Evolutionary conservation across 2,329 filamentous ascomycete species (phyloP).

Genomic region (Fusarium pseudograminearum): DNA sequence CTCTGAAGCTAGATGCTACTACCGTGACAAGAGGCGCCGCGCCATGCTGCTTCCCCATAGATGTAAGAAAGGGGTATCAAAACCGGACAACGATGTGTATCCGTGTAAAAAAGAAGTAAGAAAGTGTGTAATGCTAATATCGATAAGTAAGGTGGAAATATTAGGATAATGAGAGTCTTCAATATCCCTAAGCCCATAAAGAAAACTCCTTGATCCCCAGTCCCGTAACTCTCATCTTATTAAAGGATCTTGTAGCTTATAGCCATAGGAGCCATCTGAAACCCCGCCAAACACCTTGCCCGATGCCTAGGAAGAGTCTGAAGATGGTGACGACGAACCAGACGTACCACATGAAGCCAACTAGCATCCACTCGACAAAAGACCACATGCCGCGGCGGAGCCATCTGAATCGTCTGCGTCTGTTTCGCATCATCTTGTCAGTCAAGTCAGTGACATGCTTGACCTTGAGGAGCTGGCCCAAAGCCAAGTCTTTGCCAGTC

Average conservation of each 20-base stretch:
- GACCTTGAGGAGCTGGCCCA: conserved; percentile 80
- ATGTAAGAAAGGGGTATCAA: conserved; percentile 46
- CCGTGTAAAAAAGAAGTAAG: conserved; percentile 17
- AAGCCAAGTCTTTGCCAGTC: conserved; percentile 79
- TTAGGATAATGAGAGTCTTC: conserved; percentile 11
- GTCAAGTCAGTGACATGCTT: conserved; percentile 85
- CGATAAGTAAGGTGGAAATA: neutral
- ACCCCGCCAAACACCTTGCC: conserved; percentile 68
- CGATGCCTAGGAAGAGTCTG: conserved; percentile 72
- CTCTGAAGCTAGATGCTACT: conserved; percentile 42
- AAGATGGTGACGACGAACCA: conserved; percentile 89
- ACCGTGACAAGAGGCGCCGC: conserved; percentile 35
- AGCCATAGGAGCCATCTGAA: conserved; percentile 90
- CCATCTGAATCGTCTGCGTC: conserved; percentile 77
- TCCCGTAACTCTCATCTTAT: conserved; percentile 2
- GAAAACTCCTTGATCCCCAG: conserved; percentile 23
- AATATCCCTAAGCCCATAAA: neutral
- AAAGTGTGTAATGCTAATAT: neutral
- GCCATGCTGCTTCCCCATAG: conserved; percentile 39
- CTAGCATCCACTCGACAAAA: conserved; percentile 85
- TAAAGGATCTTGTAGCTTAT: conserved; percentile 51
- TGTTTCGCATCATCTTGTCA: conserved; percentile 77
- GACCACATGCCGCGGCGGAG: conserved; percentile 82
- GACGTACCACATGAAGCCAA: conserved; percentile 93
- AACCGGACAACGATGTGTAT: conserved; percentile 30